Evolutionary conservation across 1,139 yeast genomes (phyloP).

Genomic region (Sugiyamaella paludigena): DNA sequence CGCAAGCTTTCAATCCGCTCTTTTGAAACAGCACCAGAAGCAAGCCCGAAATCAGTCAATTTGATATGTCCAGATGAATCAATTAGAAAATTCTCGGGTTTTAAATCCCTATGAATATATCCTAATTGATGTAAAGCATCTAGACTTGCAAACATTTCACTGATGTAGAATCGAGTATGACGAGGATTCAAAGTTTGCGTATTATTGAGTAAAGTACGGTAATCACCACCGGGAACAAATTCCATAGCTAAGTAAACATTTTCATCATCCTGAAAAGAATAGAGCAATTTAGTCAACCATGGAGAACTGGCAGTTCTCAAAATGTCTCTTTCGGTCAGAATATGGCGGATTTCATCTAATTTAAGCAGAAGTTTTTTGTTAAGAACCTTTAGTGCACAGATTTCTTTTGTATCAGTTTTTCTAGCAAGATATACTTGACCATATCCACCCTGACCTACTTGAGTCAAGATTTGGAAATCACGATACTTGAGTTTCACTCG

Average conservation of each 20-base stretch:
- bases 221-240: conserved; percentile 98
- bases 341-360: conserved; percentile 93
- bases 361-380: conserved; percentile 83
- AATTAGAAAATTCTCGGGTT: conserved; percentile 94
- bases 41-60: conserved; percentile 94
- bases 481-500: conserved; percentile 90
- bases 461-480: conserved; percentile 94
- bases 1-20: conserved; percentile 95
- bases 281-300: conserved; percentile 90
- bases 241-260: conserved; percentile 97
- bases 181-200: conserved; percentile 82
- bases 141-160: conserved; percentile 95
- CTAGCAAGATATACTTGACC: conserved; percentile 94
- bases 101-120: conserved; percentile 93
- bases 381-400: conserved; percentile 90
- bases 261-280: conserved; percentile 92
- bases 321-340: conserved; percentile 92
- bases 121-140: conserved; percentile 93
- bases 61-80: conserved; percentile 95
- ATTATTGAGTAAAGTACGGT: conserved; percentile 87
- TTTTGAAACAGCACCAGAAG: conserved; percentile 92
- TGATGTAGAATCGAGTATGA: conserved; percentile 90
- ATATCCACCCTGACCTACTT: conserved; percentile 99
- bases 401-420: conserved; percentile 90
- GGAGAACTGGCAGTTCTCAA: conserved; percentile 91